Evolutionary conservation across 768 basidiomycete genomes (phyloP).

Genomic region (Cystofilobasidium bisporidii): DNA sequence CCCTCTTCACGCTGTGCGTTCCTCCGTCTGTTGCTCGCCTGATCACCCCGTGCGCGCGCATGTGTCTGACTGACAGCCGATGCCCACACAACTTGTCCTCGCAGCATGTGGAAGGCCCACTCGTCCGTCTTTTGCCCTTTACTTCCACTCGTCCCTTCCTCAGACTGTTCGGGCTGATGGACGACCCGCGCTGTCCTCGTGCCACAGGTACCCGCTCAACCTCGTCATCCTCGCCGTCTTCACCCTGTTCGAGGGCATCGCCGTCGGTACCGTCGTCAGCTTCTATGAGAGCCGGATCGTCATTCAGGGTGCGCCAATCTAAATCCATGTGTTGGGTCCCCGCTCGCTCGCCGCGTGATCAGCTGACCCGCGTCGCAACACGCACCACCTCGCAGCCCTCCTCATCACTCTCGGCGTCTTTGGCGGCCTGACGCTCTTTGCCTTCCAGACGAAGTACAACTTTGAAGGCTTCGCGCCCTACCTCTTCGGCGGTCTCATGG

Average conservation of each 20-base stretch:
- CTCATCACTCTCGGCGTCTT: constrained; percentile 48
- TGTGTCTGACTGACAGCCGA: neutral
- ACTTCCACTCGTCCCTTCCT: no score
- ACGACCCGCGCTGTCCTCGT: neutral
- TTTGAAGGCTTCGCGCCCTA: constrained; percentile 87
- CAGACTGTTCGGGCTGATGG: no score
- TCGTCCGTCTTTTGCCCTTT: neutral
- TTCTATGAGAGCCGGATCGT: constrained; percentile 37
- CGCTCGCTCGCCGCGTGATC: neutral
- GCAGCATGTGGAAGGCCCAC: constrained; percentile 20
- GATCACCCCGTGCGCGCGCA: neutral
- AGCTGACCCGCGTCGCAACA: neutral
- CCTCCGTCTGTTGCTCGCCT: neutral
- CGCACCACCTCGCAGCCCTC: constrained; percentile 88
- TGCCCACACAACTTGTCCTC: neutral
- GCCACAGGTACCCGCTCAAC: constrained; percentile 45
- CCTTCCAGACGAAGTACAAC: constrained; percentile 54
- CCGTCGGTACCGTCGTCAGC: constrained; percentile 66
- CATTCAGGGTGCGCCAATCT: constrained; percentile 31
- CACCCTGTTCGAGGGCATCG: constrained; percentile 81
- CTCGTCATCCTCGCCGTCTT: constrained; percentile 73
- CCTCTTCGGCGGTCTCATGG: constrained; percentile 74
- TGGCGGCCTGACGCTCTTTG: constrained; percentile 68
- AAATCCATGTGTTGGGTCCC: no score
- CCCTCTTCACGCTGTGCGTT: constrained; percentile 13